Evolutionary conservation across 257 asterid genomes (phyloP), one percentile per base, ranked within the genome.

Genomic region (Phtheirospermum japonicum): DNA sequence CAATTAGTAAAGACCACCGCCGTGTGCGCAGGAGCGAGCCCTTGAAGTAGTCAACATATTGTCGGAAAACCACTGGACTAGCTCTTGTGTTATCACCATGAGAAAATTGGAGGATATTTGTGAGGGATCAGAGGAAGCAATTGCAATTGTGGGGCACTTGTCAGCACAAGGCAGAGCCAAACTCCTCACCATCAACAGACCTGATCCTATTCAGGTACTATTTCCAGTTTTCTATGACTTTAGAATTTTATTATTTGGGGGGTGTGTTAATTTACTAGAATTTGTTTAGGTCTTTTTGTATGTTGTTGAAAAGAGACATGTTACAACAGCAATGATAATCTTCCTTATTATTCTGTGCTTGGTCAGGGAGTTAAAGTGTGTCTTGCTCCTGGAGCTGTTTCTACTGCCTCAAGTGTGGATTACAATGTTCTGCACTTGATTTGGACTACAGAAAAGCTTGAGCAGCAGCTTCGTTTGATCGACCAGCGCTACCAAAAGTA

Each of bases 311-410:
- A n/a, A n/a, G n/a, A n/a, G n/a, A n/a, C n/a, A n/a, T n/a, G n/a
- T 43, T 51, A 19, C 40, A 59, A 43, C 37, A 50, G 40, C 45
- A 45, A 37, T 67, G 3, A 0, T 33, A 5, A 0, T 0, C 31
- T 45, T 59, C 13, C 34, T 9, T 46, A 32, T 31, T 10, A n/a
- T n/a, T n/a, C n/a, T n/a, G n/a, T n/a, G n/a, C n/a, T n/a, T 66
- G 59, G 20, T 45, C 82, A 85, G 95, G 97, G 97, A 65, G 88
- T 90, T 64, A 90, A 87, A 79, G 74, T 90, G 40, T 80, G 82
- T 70, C 87, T 90, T 72, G 75, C 82, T 48, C 64, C 79, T 42
- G 71, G n/a, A n/a, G n/a, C n/a, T n/a, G n/a, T n/a, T n/a, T n/a
- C n/a, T n/a, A n/a, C n/a, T n/a, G n/a, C n/a, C n/a, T n/a, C n/a